These are phyloP conservation scores for Rhynchosporium agropyri DNA, from an alignment of 2,329 filamentous ascomycete species.

Conservation along the genomic window DNA sequence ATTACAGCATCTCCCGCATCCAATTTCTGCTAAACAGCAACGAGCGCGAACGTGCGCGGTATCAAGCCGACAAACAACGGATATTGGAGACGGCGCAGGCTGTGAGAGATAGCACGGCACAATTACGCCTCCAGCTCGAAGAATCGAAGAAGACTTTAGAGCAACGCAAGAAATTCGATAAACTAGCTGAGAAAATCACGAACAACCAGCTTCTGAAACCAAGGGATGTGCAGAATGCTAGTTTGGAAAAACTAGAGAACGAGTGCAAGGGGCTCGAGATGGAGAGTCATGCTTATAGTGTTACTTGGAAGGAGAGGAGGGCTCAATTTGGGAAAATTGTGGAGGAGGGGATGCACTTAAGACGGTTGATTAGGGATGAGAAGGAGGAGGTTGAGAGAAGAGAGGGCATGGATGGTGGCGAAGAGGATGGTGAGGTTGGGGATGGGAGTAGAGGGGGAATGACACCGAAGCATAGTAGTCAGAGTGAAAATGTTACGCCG, in stretches of 20 bases:
- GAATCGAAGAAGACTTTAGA: constrained; percentile 74
- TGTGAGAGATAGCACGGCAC: constrained; percentile 74
- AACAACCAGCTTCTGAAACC: constrained; percentile 77
- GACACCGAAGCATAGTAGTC: constrained; percentile 54
- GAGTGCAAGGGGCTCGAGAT: constrained; percentile 87
- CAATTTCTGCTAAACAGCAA: constrained; percentile 88
- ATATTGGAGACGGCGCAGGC: constrained; percentile 78
- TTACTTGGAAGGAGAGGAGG: constrained; percentile 80
- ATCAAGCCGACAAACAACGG: constrained; percentile 75
- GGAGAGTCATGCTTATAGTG: constrained; percentile 79
- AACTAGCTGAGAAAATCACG: constrained; percentile 83
- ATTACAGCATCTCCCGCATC: constrained; percentile 82
- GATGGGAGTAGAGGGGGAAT: constrained; percentile 53
- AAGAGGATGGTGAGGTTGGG: constrained; percentile 63
- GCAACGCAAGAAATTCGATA: constrained; percentile 83
- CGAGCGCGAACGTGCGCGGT: constrained; percentile 78
- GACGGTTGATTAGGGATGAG: constrained; percentile 87
- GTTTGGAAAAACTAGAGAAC: constrained; percentile 79
- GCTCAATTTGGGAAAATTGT: constrained; percentile 89
- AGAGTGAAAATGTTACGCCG: constrained; percentile 52
- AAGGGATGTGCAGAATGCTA: constrained; percentile 78
- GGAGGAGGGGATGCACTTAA: constrained; percentile 84
- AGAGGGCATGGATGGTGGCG: constrained; percentile 71
- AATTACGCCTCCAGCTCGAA: constrained; percentile 74
- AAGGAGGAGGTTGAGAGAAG: constrained; percentile 91